phyloP scores from a whole-genome alignment of 2,329 filamentous ascomycete species.

The Verticillium nubilum region DNA sequence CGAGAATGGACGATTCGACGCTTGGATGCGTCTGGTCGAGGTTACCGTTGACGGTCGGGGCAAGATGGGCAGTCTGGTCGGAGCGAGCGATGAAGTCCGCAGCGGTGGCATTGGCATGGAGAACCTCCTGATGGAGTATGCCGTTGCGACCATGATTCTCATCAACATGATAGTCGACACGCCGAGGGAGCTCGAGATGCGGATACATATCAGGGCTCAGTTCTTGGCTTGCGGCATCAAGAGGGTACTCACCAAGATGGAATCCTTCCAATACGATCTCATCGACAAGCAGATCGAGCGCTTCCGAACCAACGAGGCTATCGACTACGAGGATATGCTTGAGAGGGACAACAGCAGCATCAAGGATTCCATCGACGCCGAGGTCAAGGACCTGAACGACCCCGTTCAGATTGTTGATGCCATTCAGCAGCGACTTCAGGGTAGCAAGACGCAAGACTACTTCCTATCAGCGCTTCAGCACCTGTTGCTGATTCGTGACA shows the following conservation, averaged over 20 bases:
- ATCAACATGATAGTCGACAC: constrained; percentile 97
- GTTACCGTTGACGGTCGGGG: constrained; percentile 94
- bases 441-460: constrained; percentile 86
- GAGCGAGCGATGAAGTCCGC: constrained; percentile 91
- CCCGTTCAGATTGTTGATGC: constrained; percentile 91
- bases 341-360: constrained; percentile 87
- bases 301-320: constrained; percentile 89
- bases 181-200: constrained; percentile 79
- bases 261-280: constrained; percentile 94
- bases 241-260: constrained; percentile 93
- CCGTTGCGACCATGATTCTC: constrained; percentile 87
- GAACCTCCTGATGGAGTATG: constrained; percentile 98
- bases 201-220: constrained; percentile 91
- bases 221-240: constrained; percentile 95
- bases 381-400: constrained; percentile 87
- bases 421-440: constrained; percentile 78
- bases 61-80: constrained; percentile 97
- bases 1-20: constrained; percentile 93
- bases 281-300: constrained; percentile 97
- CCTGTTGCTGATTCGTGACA: constrained; percentile 85
- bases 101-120: constrained; percentile 98
- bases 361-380: constrained; percentile 79
- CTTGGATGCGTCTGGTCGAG: constrained; percentile 98
- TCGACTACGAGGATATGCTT: constrained; percentile 96
- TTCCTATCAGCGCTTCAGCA: constrained; percentile 95